Conservation (phyloP, 2,329 filamentous ascomycete genomes). For the Boeremia exigua region DNA sequence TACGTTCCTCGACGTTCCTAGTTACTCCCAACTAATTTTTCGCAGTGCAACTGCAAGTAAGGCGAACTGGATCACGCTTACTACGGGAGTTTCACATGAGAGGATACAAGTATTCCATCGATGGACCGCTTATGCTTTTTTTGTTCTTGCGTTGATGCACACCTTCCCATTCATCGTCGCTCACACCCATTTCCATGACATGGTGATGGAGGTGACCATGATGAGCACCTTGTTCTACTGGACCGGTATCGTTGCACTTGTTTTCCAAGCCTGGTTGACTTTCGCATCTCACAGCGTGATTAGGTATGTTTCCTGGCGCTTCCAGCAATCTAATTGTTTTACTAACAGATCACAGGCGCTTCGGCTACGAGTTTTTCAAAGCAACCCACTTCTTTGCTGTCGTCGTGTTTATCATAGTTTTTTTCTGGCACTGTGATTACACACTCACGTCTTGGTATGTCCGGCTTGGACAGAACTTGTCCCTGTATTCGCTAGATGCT, state of each 20-base stretch:
- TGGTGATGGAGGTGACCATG: conserved; percentile 50
- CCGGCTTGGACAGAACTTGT: background rate
- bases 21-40: background rate
- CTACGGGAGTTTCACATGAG: conserved; percentile 65
- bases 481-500: background rate
- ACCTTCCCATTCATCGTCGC: conserved; percentile 66
- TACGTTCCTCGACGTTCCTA: background rate
- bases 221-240: conserved; percentile 55
- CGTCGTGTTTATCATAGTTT: conserved; percentile 62
- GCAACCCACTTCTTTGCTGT: conserved; percentile 60
- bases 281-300: conserved; percentile 60
- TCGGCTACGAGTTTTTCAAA: conserved; percentile 68
- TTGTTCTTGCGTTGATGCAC: conserved; percentile 62
- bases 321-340: background rate
- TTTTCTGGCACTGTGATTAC: conserved; percentile 67
- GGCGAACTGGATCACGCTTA: conserved; percentile 60
- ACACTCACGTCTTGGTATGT: conserved; percentile 59
- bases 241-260: conserved; percentile 62
- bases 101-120: conserved; percentile 55
- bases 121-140: conserved; percentile 55
- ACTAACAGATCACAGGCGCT: conserved; percentile 48
- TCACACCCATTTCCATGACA: conserved; percentile 56
- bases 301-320: conserved; percentile 45
- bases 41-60: conserved; percentile 58
- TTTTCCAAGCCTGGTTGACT: conserved; percentile 63